Evolutionary conservation across 148 eudicot genomes (phyloP).

Genomic region (Rhododendron ferrugineum): DNA sequence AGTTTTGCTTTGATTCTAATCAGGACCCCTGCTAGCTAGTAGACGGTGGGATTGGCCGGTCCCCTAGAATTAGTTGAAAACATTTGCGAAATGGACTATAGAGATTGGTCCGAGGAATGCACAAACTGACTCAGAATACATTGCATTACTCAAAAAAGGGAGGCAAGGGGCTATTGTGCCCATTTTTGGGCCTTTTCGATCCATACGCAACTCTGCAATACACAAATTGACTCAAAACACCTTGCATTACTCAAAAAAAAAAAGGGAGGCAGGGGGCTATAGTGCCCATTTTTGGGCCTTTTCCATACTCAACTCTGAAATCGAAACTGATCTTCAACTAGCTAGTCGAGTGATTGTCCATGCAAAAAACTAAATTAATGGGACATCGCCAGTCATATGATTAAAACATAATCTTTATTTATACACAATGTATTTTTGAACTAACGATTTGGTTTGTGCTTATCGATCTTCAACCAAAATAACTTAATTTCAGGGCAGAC

Average conservation of each 20-base stretch:
- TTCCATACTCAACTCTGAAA: neutral
- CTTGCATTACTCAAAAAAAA: no score
- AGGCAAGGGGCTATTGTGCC: no score
- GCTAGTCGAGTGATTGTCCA: neutral
- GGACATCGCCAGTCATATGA: neutral
- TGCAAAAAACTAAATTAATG: neutral
- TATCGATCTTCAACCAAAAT: neutral
- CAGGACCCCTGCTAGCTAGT: neutral
- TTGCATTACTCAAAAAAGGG: no score
- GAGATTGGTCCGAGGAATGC: neutral
- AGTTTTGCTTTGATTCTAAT: no score
- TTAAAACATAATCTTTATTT: neutral
- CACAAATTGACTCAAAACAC: no score
- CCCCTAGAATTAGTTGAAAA: no score
- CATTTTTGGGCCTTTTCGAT: no score
- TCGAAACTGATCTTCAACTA: no score
- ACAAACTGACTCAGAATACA: no score
- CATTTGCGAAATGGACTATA: neutral
- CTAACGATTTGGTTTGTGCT: neutral
- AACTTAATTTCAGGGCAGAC: neutral
- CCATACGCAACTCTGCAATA: no score
- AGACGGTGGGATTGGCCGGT: neutral
- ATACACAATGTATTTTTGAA: neutral
- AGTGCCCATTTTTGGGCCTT: neutral
- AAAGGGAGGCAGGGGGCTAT: no score